Evolutionary conservation across 257 asterid genomes (phyloP).

Genomic region (Primulina eburnea): DNA sequence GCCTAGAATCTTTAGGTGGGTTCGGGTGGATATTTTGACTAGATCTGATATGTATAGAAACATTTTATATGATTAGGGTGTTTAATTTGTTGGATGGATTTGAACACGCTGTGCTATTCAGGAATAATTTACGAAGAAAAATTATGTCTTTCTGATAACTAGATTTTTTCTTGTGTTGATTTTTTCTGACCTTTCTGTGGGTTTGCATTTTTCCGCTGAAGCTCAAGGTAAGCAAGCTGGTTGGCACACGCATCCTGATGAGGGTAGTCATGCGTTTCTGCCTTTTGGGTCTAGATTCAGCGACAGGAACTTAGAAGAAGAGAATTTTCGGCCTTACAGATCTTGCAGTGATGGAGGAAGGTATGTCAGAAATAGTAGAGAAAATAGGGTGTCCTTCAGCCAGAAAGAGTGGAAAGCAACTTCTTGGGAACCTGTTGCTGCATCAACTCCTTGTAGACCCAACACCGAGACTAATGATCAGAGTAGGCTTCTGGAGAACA

Average conservation of each 20-base stretch:
- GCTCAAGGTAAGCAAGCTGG: slow-evolving; percentile 99
- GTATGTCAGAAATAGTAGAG: slow-evolving; percentile 56
- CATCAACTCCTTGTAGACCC: slow-evolving; percentile 56
- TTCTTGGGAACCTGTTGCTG: slow-evolving; percentile 55
- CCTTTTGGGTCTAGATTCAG: slow-evolving; percentile 65
- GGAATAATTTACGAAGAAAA: neutral
- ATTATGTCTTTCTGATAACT: neutral
- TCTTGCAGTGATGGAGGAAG: slow-evolving; percentile 58
- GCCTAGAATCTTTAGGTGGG: neutral
- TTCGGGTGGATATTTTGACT: slow-evolving; percentile 24
- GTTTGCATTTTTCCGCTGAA: slow-evolving; percentile 48
- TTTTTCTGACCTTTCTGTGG: slow-evolving; percentile 28
- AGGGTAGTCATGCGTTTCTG: slow-evolving; percentile 55
- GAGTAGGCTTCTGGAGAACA: slow-evolving; percentile 50
- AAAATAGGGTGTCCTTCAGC: slow-evolving; percentile 59
- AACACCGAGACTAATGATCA: slow-evolving; percentile 42
- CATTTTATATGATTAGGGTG: neutral
- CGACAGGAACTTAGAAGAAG: slow-evolving; percentile 67
- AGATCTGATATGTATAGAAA: slow-evolving; percentile 47
- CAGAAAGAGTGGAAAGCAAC: slow-evolving; percentile 74
- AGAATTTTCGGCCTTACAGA: slow-evolving; percentile 51
- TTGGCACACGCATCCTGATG: slow-evolving; percentile 72
- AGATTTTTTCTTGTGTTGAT: slow-evolving; percentile 17
- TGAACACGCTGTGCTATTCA: neutral
- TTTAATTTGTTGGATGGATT: slow-evolving; percentile 33